Evolutionary conservation across 2,329 filamentous ascomycete species (phyloP), one percentile per base, ranked within the genome.

Genomic region (Whalleya microplaca): DNA sequence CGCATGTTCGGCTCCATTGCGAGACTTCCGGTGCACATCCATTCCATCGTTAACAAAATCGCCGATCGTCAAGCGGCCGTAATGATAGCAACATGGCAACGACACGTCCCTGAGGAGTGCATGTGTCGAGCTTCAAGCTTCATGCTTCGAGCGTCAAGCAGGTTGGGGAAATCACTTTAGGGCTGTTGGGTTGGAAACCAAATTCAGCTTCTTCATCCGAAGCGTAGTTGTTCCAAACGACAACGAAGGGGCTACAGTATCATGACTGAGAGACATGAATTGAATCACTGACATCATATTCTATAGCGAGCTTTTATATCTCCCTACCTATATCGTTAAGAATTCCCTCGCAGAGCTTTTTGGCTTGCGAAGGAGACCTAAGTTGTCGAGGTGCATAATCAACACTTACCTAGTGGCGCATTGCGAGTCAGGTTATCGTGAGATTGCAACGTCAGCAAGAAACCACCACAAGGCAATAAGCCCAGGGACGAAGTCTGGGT

Each of bases 21-120:
- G 48, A 23, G 18, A 37, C 29, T 42, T 50, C 23, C 48, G 18
- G 16, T 48, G 55, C 12, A 21, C 43, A 62, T 60, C 53, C 62
- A 64, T 64, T 64, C 62, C 59, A 62, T 49, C 21, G 18, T 10
- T 16, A 41, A 56, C 54, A 29, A 12, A 46, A 48, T 50, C 45
- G 41, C 19, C 48, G n/a, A 19, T n/a, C n/a, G n/a, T n/a, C n/a
- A n/a, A n/a, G n/a, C n/a, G n/a, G n/a, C n/a, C 14, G 8, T 41
- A 18, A 37, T n/a, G 43, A 43, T 16, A 48, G 54, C 18, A 50
- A 21, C 19, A 20, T 19, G 32, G 14, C 21, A 8, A 40, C n/a
- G 18, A 51, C 45, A 27, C 55, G 52, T 48, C 46, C 3, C 12
- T 29, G 27, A 21, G 20, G 18, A 42, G 20, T 21, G n/a, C 41